Percentiles rank a stretch among this genome's conserved stretches.
These are phyloP conservation scores for Lasiodiplodia citricola DNA, from an alignment of 2,329 filamentous ascomycete species.

Conservation along the genomic window DNA sequence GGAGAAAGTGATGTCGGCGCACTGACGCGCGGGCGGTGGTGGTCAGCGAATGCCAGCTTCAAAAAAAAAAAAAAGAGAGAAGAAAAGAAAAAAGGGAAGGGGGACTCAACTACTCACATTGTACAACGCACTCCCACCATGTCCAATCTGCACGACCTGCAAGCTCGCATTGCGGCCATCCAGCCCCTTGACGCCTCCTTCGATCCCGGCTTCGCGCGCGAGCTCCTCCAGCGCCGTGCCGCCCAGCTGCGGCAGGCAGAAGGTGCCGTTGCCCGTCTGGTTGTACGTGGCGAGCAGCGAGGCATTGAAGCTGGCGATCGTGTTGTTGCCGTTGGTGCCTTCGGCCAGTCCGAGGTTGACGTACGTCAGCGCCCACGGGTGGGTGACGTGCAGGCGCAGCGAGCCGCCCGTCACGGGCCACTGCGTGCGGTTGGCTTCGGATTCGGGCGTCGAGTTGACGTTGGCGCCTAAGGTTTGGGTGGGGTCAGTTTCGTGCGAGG, in stretches of 20 bases:
- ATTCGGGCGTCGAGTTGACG: conserved; percentile 44
- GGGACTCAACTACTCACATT: conserved; percentile 38
- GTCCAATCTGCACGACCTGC: conserved; percentile 52
- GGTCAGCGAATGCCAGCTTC: too few species aligned
- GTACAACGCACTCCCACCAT: conserved; percentile 50
- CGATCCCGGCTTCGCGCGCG: conserved; percentile 31
- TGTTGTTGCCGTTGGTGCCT: background rate
- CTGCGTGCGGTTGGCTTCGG: conserved; percentile 48
- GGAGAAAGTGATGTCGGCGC: conserved; percentile 52
- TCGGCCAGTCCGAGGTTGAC: conserved; percentile 32
- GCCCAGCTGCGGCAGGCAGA: conserved; percentile 50
- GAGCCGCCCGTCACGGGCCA: conserved; percentile 54
- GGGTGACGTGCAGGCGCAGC: conserved; percentile 47
- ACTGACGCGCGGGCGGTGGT: conserved; percentile 35
- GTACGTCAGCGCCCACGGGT: conserved; percentile 52
- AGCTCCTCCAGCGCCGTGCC: conserved; percentile 31
- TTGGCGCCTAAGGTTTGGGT: conserved; percentile 41
- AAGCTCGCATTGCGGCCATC: conserved; percentile 50
- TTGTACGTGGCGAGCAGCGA: conserved; percentile 52
- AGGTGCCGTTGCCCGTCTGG: conserved; percentile 54
- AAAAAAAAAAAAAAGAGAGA: too few species aligned
- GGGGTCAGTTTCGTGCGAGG: conserved; percentile 9
- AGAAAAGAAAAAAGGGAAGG: background rate
- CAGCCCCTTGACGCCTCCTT: conserved; percentile 31
- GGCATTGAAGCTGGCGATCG: conserved; percentile 52